phyloP scores from a whole-genome alignment of 1,284 basidiomycete species.

The Golubevia sp. region DNA sequence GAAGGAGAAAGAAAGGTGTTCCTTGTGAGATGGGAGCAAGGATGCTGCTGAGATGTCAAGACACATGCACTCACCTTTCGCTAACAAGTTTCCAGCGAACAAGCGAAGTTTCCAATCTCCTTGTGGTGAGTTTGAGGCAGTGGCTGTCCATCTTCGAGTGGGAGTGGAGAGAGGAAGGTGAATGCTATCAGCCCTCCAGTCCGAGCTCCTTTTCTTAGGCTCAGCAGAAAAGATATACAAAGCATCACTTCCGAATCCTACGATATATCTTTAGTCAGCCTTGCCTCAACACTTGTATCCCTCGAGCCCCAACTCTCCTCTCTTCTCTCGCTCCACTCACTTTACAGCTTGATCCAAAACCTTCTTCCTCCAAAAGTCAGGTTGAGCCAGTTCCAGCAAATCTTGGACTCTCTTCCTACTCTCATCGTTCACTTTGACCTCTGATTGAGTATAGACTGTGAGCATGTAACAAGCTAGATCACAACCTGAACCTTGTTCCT shows the following conservation, averaged over 20 bases:
- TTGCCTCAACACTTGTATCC: too few species aligned
- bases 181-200: neutral
- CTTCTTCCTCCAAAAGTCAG: conserved; percentile 58
- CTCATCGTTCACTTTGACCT: conserved; percentile 22
- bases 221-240: too few species aligned
- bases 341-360: conserved; percentile 50
- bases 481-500: conserved; percentile 55
- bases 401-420: conserved; percentile 32
- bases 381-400: conserved; percentile 28
- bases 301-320: neutral
- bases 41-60: too few species aligned
- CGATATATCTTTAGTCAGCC: too few species aligned
- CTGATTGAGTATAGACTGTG: conserved; percentile 42
- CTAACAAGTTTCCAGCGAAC: conserved; percentile 40
- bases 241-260: too few species aligned
- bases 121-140: conserved; percentile 19
- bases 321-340: conserved; percentile 11
- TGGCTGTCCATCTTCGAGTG: conserved; percentile 23
- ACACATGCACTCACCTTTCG: conserved; percentile 18
- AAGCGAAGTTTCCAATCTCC: conserved; percentile 46
- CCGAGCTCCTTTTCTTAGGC: too few species aligned
- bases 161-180: neutral
- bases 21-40: too few species aligned
- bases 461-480: conserved; percentile 56
- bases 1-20: neutral